These are phyloP conservation scores for Flaveria robusta DNA, from an alignment of 129 eudicot genomes.

Conservation along the genomic window DNA sequence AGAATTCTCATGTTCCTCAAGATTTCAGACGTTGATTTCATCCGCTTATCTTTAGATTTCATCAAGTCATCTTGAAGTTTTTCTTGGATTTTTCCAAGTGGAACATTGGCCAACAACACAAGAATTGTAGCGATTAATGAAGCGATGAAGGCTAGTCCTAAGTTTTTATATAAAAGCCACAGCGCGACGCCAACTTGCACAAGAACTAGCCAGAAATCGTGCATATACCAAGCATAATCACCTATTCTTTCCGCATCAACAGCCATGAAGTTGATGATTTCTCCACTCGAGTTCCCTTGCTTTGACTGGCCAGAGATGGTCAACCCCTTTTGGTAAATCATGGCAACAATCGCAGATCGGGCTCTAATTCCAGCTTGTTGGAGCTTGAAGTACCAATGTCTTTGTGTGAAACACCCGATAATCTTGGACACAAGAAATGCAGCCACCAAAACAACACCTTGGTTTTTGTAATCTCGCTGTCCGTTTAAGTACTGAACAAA, in stretches of 20 bases:
- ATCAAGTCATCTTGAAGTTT: conserved; percentile 68
- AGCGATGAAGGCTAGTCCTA: conserved; percentile 83
- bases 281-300: conserved; percentile 74
- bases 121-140: conserved; percentile 57
- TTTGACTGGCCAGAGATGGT: conserved; percentile 70
- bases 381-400: conserved; percentile 79
- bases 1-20: conserved; percentile 94
- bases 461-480: conserved; percentile 38
- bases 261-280: conserved; percentile 85
- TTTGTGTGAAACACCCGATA: conserved; percentile 63
- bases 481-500: conserved; percentile 85
- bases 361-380: conserved; percentile 71
- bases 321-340: conserved; percentile 78
- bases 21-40: conserved; percentile 92
- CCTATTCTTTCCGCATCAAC: conserved; percentile 91
- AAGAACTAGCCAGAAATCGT: conserved; percentile 77
- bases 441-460: conserved; percentile 67
- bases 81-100: conserved; percentile 63
- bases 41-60: conserved; percentile 84
- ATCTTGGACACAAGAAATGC: conserved; percentile 65
- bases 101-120: conserved; percentile 74
- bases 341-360: conserved; percentile 65
- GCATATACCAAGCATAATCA: conserved; percentile 77
- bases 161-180: conserved; percentile 56
- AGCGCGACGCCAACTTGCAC: conserved; percentile 75